These are phyloP conservation scores for Ophiostoma populinum DNA, from an alignment of 2,329 filamentous ascomycete species.

Conservation along the genomic window DNA sequence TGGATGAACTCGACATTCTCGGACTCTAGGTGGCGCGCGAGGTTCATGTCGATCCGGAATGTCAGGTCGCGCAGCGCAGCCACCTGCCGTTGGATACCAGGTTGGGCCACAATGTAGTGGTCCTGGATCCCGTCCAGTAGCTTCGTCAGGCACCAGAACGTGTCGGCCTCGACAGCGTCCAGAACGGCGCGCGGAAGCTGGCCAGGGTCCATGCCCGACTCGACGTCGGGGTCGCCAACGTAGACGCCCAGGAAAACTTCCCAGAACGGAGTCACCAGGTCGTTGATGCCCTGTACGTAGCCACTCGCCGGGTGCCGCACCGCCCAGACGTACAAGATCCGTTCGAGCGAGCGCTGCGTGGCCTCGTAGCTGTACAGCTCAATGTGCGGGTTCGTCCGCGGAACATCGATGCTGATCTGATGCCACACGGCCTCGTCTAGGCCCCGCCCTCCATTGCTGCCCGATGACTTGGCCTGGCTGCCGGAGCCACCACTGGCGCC, in stretches of 20 bases:
- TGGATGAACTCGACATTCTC: constrained; percentile 97
- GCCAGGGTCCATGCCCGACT: constrained; percentile 89
- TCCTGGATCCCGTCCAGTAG: constrained; percentile 97
- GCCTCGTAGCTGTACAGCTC: constrained; percentile 91
- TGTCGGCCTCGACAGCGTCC: constrained; percentile 92
- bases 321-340: constrained; percentile 94
- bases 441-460: constrained; percentile 15
- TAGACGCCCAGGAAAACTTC: constrained; percentile 92
- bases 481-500: constrained; percentile 18
- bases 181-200: constrained; percentile 80
- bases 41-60: constrained; percentile 63
- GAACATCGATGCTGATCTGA: constrained; percentile 96
- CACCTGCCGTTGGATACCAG: constrained; percentile 90
- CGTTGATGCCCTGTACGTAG: constrained; percentile 97
- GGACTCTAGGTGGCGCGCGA: constrained; percentile 76
- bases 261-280: constrained; percentile 94
- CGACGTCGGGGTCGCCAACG: constrained; percentile 83
- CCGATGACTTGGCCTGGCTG: constrained; percentile 5
- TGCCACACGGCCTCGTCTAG: constrained; percentile 98
- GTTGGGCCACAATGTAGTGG: constrained; percentile 96
- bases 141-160: constrained; percentile 97
- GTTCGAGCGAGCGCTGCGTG: constrained; percentile 82
- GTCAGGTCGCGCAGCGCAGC: constrained; percentile 77
- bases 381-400: constrained; percentile 88
- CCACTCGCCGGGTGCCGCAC: constrained; percentile 93